Evolutionary conservation across 2,329 filamentous ascomycete species (phyloP).

Genomic region (Delphinella strobiligena): DNA sequence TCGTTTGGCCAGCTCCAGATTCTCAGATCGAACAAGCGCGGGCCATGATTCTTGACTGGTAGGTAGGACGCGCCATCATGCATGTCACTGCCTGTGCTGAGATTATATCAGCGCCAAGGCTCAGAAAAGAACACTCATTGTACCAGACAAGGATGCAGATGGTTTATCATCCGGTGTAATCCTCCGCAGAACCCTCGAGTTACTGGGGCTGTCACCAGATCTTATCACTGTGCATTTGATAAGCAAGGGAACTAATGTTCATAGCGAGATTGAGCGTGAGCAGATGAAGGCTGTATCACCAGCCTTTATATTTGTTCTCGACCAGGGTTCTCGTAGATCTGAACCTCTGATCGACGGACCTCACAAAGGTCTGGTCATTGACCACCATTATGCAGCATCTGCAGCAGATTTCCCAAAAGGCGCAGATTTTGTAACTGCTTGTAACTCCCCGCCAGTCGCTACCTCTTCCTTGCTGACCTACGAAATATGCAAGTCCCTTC

Average conservation of each 20-base stretch:
- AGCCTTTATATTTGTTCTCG: conserved; percentile 50
- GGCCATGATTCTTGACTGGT: conserved; percentile 48
- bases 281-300: conserved; percentile 41
- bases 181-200: conserved; percentile 44
- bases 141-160: conserved; percentile 60
- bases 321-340: conserved; percentile 49
- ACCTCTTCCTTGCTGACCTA: conserved; percentile 54
- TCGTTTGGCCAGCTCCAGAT: conserved; percentile 50
- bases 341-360: conserved; percentile 40
- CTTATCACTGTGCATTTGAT: conserved; percentile 48
- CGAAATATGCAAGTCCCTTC: conserved; percentile 46
- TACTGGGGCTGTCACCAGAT: conserved; percentile 43
- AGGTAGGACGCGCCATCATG: too few relatives aligned
- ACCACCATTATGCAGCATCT: conserved; percentile 49
- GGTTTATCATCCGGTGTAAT: conserved; percentile 54
- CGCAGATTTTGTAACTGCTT: conserved; percentile 47
- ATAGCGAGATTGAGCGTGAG: conserved; percentile 40
- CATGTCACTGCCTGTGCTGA: too few relatives aligned
- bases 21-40: conserved; percentile 44
- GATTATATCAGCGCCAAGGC: conserved; percentile 40
- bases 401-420: conserved; percentile 45
- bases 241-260: conserved; percentile 47
- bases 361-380: conserved; percentile 47
- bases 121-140: conserved; percentile 43
- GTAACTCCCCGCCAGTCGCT: conserved; percentile 51